Evolutionary conservation across 2,329 filamentous ascomycete species (phyloP).

Genomic region (Paecilomyces formosus): DNA sequence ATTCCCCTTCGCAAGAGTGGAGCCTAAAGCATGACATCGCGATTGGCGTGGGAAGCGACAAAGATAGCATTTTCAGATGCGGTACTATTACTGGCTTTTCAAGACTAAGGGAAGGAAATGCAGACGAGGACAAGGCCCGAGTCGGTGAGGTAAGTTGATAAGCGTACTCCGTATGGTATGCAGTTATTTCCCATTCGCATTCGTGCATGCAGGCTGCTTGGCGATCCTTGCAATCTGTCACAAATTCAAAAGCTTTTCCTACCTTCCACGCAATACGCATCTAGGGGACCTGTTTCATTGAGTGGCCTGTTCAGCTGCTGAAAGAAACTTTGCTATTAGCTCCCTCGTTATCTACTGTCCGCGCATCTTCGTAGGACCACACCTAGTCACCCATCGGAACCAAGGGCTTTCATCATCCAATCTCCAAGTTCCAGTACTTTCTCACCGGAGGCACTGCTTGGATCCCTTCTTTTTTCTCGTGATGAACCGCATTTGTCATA

Average conservation of each 20-base stretch:
- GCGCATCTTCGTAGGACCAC: conserved; percentile 11
- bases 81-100: conserved; percentile 28
- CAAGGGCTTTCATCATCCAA: conserved; percentile 27
- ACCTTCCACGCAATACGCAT: not conserved
- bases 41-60: conserved; percentile 10
- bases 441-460: conserved; percentile 21
- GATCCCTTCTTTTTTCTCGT: conserved; percentile 13
- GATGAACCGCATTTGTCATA: conserved; percentile 11
- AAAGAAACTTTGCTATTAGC: conserved; percentile 9
- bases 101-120: conserved; percentile 13
- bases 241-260: conserved; percentile 1
- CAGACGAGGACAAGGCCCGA: conserved; percentile 15
- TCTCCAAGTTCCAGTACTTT: conserved; percentile 22
- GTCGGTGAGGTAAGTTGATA: conserved; percentile 21
- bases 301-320: not conserved
- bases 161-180: not conserved
- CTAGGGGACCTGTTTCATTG: not conserved
- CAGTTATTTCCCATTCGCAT: not conserved
- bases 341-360: conserved; percentile 21
- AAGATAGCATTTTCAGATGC: conserved; percentile 15
- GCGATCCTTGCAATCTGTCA: conserved; percentile 1
- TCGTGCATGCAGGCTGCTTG: not conserved
- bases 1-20: conserved; percentile 11
- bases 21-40: conserved; percentile 17
- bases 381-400: conserved; percentile 3